phyloP scores from a whole-genome alignment of 2,329 filamentous ascomycete species.

The Colletotrichum eremochloae region DNA sequence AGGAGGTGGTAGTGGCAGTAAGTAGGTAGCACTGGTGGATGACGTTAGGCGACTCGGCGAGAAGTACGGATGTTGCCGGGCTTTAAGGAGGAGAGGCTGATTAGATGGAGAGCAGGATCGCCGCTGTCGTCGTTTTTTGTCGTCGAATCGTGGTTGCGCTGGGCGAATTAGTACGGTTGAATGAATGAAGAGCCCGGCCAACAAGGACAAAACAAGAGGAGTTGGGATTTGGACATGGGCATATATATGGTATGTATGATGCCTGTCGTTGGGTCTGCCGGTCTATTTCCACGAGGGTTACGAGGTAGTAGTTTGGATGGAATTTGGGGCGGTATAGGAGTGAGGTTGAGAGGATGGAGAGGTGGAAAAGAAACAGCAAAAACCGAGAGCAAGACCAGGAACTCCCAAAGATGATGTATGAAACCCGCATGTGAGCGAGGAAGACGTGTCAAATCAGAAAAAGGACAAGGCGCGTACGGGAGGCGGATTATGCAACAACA shows the following conservation, averaged over 20 bases:
- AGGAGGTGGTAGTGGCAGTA: background rate
- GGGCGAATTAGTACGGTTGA: slow-evolving; percentile 24
- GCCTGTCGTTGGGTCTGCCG: background rate
- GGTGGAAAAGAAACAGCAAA: background rate
- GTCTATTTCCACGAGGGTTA: background rate
- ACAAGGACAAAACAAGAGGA: slow-evolving; percentile 9
- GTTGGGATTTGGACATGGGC: slow-evolving; percentile 23
- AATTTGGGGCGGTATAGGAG: background rate
- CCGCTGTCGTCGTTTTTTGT: background rate
- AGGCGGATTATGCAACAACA: slow-evolving; percentile 38
- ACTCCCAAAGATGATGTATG: slow-evolving; percentile 34
- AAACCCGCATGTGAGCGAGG: slow-evolving; percentile 24
- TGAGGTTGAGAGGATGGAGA: slow-evolving; percentile 2
- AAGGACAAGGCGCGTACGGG: slow-evolving; percentile 34
- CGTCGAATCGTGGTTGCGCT: background rate
- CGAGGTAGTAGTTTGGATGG: background rate
- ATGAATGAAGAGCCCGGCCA: slow-evolving; percentile 15
- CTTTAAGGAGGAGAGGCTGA: background rate
- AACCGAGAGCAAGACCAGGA: slow-evolving; percentile 1
- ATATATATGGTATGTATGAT: background rate
- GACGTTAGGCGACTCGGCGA: slow-evolving; percentile 20
- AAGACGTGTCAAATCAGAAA: slow-evolving; percentile 28
- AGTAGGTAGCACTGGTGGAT: background rate
- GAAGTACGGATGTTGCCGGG: slow-evolving; percentile 2
- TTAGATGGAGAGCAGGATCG: background rate